These are phyloP conservation scores for Peterozyma toletana DNA, from an alignment of 805 yeast species.

Conservation along the genomic window DNA sequence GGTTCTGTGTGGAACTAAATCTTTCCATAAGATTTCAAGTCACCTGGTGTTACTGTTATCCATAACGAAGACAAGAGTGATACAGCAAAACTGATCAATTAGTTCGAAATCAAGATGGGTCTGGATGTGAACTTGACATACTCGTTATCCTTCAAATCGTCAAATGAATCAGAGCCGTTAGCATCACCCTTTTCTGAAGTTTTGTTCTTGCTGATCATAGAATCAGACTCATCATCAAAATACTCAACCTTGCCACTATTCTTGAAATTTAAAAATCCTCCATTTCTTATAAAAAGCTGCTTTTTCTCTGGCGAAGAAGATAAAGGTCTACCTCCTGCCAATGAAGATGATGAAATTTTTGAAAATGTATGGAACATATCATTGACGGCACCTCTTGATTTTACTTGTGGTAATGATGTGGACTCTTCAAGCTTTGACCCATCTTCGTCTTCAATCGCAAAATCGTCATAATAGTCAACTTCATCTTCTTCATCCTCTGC, in stretches of 20 bases:
- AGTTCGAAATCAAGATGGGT: too few species aligned
- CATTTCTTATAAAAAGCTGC: neutral
- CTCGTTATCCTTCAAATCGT: neutral
- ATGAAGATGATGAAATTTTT: neutral
- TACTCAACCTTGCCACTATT: neutral
- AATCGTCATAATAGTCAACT: neutral
- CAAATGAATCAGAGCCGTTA: neutral
- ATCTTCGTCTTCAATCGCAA: neutral
- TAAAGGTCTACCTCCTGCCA: too few species aligned
- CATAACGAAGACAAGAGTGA: too few species aligned
- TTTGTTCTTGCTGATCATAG: neutral
- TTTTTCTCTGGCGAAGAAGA: neutral
- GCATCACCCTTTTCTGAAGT: neutral
- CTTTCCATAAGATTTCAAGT: too few species aligned
- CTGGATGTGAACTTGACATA: neutral
- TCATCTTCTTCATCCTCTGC: neutral
- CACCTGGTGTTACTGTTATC: too few species aligned
- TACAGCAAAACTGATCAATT: too few species aligned
- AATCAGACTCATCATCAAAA: neutral
- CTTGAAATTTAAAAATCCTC: neutral
- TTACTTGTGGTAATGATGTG: too few species aligned
- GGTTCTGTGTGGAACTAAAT: too few species aligned
- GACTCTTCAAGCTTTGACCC: too few species aligned
- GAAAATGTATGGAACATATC: constrained; percentile 9
- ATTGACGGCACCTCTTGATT: constrained; percentile 1